Conservation (phyloP, 495 filamentous ascomycete species). For the Tirmania nivea region DNA sequence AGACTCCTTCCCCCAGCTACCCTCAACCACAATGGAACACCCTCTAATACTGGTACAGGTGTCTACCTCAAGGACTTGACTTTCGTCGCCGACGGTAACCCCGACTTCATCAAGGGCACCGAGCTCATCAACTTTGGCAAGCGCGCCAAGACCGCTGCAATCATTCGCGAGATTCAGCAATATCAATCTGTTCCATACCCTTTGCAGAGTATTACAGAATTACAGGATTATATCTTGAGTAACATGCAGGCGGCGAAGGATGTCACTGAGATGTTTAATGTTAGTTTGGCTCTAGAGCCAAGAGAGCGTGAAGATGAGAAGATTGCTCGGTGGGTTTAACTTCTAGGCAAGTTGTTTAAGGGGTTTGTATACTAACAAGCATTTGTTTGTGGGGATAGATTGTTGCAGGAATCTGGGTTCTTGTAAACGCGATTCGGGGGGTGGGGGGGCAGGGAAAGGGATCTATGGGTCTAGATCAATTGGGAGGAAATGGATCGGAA, state of each 20-base stretch:
- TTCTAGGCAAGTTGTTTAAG: conserved; percentile 2
- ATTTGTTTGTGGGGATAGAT: conserved; percentile 27
- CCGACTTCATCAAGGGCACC: conserved; percentile 80
- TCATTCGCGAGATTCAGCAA: conserved; percentile 93
- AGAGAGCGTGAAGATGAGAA: conserved; percentile 91
- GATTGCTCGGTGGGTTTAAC: conserved; percentile 47
- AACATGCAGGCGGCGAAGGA: conserved; percentile 88
- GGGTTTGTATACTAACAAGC: not conserved
- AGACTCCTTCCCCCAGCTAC: conserved; percentile 12
- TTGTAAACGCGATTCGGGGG: conserved; percentile 25
- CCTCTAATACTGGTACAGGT: conserved; percentile 28
- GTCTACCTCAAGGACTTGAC: conserved; percentile 95
- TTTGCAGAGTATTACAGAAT: conserved; percentile 64
- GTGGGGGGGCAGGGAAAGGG: too few species aligned
- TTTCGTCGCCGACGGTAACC: conserved; percentile 96
- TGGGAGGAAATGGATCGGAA: too few species aligned
- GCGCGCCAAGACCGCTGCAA: conserved; percentile 89
- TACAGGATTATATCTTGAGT: conserved; percentile 90
- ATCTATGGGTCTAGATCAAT: too few species aligned
- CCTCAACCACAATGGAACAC: conserved; percentile 6
- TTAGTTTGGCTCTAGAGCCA: conserved; percentile 77
- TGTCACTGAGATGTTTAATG: conserved; percentile 89
- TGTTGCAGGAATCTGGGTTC: conserved; percentile 56
- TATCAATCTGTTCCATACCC: conserved; percentile 93
- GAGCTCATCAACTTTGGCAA: conserved; percentile 97